Conservation (phyloP, 345 rosid species). For the Garcia nutans region DNA sequence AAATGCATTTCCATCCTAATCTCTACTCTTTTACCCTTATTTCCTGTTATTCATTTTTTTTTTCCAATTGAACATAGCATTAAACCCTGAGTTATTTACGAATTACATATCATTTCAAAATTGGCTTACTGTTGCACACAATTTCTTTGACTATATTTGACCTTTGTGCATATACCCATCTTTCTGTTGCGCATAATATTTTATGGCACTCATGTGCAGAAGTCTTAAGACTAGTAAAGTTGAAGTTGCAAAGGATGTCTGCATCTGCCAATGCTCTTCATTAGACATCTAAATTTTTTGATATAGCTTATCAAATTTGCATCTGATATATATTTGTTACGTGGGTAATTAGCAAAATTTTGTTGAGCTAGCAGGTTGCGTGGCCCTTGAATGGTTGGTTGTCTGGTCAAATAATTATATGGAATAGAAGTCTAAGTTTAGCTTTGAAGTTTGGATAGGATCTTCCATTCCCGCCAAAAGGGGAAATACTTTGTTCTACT, state of each 20-base stretch:
- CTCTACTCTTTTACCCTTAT: too few species aligned
- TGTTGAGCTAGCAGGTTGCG: background rate
- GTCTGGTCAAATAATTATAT: background rate
- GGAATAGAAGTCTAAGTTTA: background rate
- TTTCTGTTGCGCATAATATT: too few species aligned
- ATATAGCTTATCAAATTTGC: background rate
- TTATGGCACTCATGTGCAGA: background rate
- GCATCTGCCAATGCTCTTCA: background rate
- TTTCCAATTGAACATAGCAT: background rate
- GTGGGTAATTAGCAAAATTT: background rate
- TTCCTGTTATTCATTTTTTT: too few species aligned
- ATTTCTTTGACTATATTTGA: background rate
- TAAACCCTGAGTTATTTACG: background rate
- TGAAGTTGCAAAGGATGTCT: too few species aligned
- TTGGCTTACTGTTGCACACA: background rate
- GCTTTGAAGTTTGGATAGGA: background rate
- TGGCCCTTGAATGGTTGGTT: background rate
- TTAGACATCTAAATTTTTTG: background rate
- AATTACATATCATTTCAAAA: background rate
- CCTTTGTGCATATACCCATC: background rate
- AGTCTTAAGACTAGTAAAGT: background rate
- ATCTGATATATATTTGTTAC: background rate
- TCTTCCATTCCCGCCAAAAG: background rate
- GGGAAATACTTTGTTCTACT: background rate
- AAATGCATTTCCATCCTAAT: too few species aligned